Conservation (phyloP, 176 grass and related monocot genomes). For the Oropetium thomaeum region DNA sequence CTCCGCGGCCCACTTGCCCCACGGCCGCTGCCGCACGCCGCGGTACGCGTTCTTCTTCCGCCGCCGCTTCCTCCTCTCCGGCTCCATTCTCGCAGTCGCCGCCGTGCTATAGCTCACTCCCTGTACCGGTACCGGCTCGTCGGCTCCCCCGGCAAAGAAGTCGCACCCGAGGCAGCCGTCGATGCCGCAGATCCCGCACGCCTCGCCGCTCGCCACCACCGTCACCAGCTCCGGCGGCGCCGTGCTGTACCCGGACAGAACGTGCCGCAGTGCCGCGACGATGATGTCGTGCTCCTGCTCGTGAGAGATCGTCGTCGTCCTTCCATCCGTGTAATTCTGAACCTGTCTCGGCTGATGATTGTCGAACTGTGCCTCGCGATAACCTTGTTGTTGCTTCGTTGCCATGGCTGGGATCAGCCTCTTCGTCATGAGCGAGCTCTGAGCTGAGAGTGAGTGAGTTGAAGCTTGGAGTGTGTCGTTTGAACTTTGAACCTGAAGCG, state of each 20-base stretch:
- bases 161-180: slow-evolving; percentile 75
- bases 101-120: not conserved
- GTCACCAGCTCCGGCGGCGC: slow-evolving; percentile 40
- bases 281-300: slow-evolving; percentile 67
- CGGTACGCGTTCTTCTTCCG: slow-evolving; percentile 69
- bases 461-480: not conserved
- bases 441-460: not conserved
- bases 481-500: slow-evolving; percentile 2
- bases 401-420: slow-evolving; percentile 34
- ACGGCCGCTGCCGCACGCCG: slow-evolving; percentile 86
- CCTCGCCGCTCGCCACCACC: not conserved
- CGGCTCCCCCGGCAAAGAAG: slow-evolving; percentile 26
- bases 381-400: slow-evolving; percentile 4
- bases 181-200: slow-evolving; percentile 52
- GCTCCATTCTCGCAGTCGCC: not conserved
- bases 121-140: not conserved
- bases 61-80: slow-evolving; percentile 10
- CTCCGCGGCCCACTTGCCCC: slow-evolving; percentile 95
- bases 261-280: slow-evolving; percentile 60
- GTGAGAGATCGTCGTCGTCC: not conserved
- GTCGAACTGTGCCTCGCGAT: not conserved
- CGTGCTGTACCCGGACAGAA: slow-evolving; percentile 59
- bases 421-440: not conserved
- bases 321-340: not conserved
- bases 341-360: not conserved